phyloP scores from a whole-genome alignment of 352 stramenopile genomes.

The Globisporangium cystogenes region DNA sequence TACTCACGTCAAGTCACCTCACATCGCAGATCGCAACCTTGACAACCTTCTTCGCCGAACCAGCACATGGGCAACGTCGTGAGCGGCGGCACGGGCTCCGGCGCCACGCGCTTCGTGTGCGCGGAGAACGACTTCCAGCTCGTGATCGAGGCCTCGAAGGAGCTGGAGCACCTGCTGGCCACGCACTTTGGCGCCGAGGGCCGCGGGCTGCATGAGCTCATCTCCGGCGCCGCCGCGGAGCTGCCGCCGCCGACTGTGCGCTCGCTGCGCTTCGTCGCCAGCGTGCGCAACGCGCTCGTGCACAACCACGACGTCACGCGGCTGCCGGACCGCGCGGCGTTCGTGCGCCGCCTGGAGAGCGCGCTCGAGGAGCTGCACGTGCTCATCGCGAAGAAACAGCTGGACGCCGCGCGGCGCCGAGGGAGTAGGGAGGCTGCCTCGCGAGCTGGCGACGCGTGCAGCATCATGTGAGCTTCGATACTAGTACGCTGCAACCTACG shows the following conservation, averaged over 20 bases:
- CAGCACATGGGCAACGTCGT: conserved; percentile 2
- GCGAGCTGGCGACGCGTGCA: neutral
- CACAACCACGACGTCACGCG: conserved; percentile 59
- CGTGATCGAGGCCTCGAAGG: conserved; percentile 76
- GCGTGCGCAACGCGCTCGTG: conserved; percentile 75
- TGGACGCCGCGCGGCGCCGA: conserved; percentile 14
- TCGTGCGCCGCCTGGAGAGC: conserved; percentile 58
- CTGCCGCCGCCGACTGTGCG: conserved; percentile 47
- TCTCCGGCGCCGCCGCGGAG: conserved; percentile 34
- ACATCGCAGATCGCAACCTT: neutral
- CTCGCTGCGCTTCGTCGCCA: conserved; percentile 76
- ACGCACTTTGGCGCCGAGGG: conserved; percentile 58
- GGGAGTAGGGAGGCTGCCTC: too few relatives aligned
- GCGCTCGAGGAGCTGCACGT: conserved; percentile 57
- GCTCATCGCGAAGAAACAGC: conserved; percentile 48
- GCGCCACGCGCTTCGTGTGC: conserved; percentile 19
- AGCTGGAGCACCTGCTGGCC: conserved; percentile 67
- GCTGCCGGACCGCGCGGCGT: conserved; percentile 52
- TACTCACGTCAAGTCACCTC: neutral
- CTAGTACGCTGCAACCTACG: too few relatives aligned
- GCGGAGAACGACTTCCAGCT: conserved; percentile 77
- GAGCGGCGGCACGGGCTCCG: neutral
- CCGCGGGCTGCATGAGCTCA: conserved; percentile 69
- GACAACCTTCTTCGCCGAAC: neutral
- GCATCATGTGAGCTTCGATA: conserved; percentile 1